A percentile compares a stretch with the other conserved stretches of the same genome.
These are phyloP conservation scores for Chlorella sp. DNA, from an alignment of 139 green algal species.

Conservation along the genomic window DNA sequence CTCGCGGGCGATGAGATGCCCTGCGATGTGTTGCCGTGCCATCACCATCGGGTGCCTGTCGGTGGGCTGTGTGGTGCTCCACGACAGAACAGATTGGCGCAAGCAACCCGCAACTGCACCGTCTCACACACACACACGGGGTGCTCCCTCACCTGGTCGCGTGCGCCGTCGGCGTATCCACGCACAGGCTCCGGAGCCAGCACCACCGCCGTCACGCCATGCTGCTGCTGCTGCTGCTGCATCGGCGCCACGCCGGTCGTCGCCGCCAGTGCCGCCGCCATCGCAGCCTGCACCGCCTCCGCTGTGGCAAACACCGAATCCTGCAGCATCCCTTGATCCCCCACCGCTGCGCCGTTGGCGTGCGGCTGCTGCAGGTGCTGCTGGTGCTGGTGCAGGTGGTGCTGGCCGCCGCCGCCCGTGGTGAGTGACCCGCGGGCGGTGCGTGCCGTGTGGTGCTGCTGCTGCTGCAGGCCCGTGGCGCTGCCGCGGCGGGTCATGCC, in stretches of 20 bases:
- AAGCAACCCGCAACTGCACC: not conserved
- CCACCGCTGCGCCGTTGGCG: not conserved
- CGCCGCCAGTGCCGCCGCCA: not conserved
- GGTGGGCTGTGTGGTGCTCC: not conserved
- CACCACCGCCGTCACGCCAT: not conserved
- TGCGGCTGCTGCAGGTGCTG: not conserved
- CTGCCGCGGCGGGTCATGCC: not conserved
- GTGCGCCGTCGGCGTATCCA: not conserved
- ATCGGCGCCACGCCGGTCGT: not conserved
- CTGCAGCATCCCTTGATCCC: not conserved
- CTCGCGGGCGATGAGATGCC: no score
- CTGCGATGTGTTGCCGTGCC: no score
- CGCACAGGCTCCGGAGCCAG: not conserved
- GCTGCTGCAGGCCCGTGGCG: not conserved
- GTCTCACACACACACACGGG: not conserved
- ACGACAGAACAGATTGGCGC: not conserved
- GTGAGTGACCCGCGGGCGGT: not conserved
- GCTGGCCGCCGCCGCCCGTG: not conserved
- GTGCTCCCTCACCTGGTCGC: not conserved
- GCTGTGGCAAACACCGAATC: not conserved
- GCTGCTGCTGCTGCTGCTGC: not conserved
- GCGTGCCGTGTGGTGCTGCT: not conserved
- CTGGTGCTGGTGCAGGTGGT: not conserved
- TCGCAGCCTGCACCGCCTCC: not conserved
- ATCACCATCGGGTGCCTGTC: not conserved